Evolutionary conservation across 2,329 filamentous ascomycete species (phyloP), one percentile per base, ranked within the genome.

Genomic region (Colletotrichum incanum): DNA sequence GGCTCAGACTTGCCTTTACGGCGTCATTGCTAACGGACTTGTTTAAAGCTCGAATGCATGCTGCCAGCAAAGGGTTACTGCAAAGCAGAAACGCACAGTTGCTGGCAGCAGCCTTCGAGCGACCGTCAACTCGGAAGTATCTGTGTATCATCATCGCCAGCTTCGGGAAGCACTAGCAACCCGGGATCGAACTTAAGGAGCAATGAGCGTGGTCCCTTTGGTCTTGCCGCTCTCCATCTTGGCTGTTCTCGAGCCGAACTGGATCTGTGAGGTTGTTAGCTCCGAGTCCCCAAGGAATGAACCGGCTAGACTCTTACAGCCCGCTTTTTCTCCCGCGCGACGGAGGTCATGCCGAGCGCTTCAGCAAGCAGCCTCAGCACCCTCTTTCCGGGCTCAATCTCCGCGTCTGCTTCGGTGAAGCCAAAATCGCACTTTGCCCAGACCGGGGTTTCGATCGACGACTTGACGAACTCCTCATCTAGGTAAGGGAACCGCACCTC

Each of bases 401-500:
- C 78, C 3, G 76, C 74, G 59, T 75, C 74, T 11, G 67, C 76
- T 47, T 74, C 74, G 9, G 65, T 14, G 20, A 41, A 23, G 1
- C 62, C 65, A 80, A 98, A 98, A 56, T 96, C 94, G 77, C 95
- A 98, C 80, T 98, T 98, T 71, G 94, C 90, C 88, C 90, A 94
- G 0, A 96, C 92, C 0, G 94, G 93, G 31, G 88, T 85, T 54
- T 85, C 86, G 34, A 98, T 88, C 8, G 94, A 93, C 90, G 95
- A 96, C 34, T 86, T 86, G n/a, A 98, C 91, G 55, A 99, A 88
- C 3, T 89, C 86, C 81, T 99, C 96, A 73, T 98, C 96, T 0
- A 99, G 88, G 78, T 90, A 99, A 0, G 97, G 96, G 79, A 97
- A 98, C 45, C 96, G 90, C 41, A 93, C 93, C 82, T 99, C 96